phyloP scores from a whole-genome alignment of 306 rosid species.

The Cotoneaster glaucophyllus region DNA sequence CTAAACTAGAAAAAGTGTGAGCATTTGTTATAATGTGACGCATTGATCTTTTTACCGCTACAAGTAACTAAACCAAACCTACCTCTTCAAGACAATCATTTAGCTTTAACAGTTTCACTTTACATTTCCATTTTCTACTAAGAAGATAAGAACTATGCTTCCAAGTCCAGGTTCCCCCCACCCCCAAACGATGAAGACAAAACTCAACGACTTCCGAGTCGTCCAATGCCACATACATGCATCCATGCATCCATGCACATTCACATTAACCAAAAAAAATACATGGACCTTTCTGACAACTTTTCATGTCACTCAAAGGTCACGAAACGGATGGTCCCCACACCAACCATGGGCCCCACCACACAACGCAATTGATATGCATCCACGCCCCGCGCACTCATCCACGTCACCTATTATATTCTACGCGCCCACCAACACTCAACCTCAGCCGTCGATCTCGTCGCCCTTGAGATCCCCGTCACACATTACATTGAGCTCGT shows the following conservation, averaged over 20 bases:
- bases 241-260: background rate
- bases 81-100: too few species aligned
- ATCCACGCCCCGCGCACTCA: background rate
- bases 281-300: background rate
- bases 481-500: background rate
- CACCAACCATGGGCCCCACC: background rate
- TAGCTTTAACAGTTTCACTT: background rate
- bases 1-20: too few species aligned
- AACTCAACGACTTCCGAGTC: background rate
- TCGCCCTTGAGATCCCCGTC: slow-evolving; percentile 21
- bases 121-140: background rate
- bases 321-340: background rate
- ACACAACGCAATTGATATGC: background rate
- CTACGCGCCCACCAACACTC: background rate
- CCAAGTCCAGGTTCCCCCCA: background rate
- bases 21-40: too few species aligned
- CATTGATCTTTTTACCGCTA: too few species aligned
- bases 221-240: background rate
- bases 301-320: slow-evolving; percentile 18
- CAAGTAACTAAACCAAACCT: too few species aligned
- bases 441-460: slow-evolving; percentile 15
- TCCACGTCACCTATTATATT: background rate
- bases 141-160: too few species aligned
- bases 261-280: background rate
- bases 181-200: background rate